Evolutionary conservation across 768 basidiomycete genomes (phyloP), one percentile per base, ranked within the genome.

Genomic region (Mycena rosella): DNA sequence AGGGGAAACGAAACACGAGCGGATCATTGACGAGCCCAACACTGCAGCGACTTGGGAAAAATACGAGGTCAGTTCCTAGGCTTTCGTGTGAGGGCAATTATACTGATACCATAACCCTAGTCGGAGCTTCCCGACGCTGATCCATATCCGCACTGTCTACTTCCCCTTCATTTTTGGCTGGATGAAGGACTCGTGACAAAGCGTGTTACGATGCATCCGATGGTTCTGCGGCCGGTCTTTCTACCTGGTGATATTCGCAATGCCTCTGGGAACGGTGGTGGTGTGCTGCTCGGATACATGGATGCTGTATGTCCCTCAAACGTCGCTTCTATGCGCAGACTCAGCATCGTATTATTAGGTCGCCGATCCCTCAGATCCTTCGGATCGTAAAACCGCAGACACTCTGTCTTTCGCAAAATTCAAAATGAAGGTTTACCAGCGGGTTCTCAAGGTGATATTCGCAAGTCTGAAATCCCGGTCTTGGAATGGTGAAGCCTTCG

Each of bases 141-240:
- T 32, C 42, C 42, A 0, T 45, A 30, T 34, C 44, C 44, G 5
- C 32, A 60, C 10, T 60, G 58, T 18, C 32, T 24, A 8, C 10
- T 60, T 13, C 58, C 47, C 3, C 17, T 38, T 10, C 22, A 36
- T 3, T 0, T 60, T 17, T 60, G 32, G 45, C 32, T 60, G 0
- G 58, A 60, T 18, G 47, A 60, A 11, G 58, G 58, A 2, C 15
- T 60, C 5, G 13, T 60, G 5, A 60, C 47, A 1, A 60, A 48
- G n/a, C 58, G 34, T 11, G 47, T 60, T 2, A 24, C 14, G 17
- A 60, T 20, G 26, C 30, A 24, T 11, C 58, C 34, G 1, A 49
- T 60, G n/a, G 18, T 60, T 9, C 1, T 18, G 13, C 45, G 47
- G 2, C 17, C 17, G 0, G 6, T 36, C 0, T 48, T 17, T 30